Percentiles rank a stretch among this genome's conserved stretches.
phyloP scores from a whole-genome alignment of 1,284 basidiomycete species.

The Ustilago bromivora region DNA sequence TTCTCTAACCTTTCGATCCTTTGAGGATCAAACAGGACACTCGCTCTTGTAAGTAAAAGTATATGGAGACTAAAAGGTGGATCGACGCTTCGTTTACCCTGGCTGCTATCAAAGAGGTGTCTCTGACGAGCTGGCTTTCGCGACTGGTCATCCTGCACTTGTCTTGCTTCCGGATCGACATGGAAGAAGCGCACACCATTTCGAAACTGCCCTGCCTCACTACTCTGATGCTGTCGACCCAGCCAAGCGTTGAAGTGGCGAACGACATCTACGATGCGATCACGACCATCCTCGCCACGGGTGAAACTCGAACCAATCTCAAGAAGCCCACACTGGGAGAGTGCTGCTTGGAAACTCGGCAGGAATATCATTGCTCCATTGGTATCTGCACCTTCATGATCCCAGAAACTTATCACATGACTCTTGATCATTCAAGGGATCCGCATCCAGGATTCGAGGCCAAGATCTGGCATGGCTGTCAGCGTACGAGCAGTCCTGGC shows the following conservation, averaged over 20 bases:
- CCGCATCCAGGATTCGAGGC: not conserved
- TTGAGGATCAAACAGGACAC: not conserved
- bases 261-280: constrained; percentile 1
- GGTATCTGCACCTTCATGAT: constrained; percentile 1
- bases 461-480: constrained; percentile 1
- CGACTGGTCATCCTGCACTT: not conserved
- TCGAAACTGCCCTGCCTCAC: constrained; percentile 5
- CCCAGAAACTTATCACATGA: not conserved
- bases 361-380: not conserved
- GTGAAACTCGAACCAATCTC: constrained; percentile 2
- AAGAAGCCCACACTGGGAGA: not conserved
- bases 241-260: not conserved
- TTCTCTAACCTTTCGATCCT: not conserved
- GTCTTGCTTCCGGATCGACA: not conserved
- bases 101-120: not conserved
- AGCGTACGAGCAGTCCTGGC: not conserved
- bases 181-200: not conserved
- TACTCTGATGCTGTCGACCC: not conserved
- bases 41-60: not conserved
- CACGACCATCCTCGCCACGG: not conserved
- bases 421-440: not conserved
- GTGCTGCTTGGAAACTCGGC: not conserved
- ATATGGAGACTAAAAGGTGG: not conserved
- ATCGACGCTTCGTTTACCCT: not conserved
- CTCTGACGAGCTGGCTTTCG: not conserved